Evolutionary conservation across 768 basidiomycete species (phyloP).

Genomic region (Strobilomyces dryophilus): DNA sequence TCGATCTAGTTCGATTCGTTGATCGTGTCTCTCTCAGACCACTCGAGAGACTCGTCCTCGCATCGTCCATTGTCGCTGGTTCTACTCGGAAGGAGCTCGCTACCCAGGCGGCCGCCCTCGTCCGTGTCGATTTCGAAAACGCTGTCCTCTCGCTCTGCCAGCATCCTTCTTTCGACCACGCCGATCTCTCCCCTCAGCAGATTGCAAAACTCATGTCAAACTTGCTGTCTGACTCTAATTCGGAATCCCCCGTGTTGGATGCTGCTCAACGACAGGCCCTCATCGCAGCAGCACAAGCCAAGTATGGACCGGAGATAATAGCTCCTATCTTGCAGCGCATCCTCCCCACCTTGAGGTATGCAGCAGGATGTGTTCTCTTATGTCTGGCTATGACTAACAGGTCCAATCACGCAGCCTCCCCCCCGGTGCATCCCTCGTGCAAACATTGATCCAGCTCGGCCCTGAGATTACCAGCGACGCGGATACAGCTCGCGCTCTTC

Average conservation of each 20-base stretch:
- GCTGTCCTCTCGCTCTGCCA: conserved; percentile 73
- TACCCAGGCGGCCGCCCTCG: conserved; percentile 56
- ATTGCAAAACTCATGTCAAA: conserved; percentile 78
- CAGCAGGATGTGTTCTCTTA: conserved; percentile 15
- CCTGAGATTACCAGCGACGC: conserved; percentile 74
- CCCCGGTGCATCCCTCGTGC: conserved; percentile 64
- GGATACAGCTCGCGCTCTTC: conserved; percentile 63
- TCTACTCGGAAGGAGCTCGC: conserved; percentile 57
- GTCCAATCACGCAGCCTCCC: conserved; percentile 47
- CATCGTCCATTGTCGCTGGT: conserved; percentile 66
- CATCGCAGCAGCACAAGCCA: conserved; percentile 69
- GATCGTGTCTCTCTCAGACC: conserved; percentile 79
- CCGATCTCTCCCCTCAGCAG: conserved; percentile 70
- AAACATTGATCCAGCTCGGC: conserved; percentile 72
- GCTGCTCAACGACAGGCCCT: conserved; percentile 70
- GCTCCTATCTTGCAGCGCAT: conserved; percentile 71
- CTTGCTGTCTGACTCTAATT: conserved; percentile 65
- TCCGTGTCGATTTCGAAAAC: conserved; percentile 77
- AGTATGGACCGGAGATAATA: conserved; percentile 75
- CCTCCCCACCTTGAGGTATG: conserved; percentile 69
- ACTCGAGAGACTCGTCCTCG: conserved; percentile 74
- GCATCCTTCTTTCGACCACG: conserved; percentile 77
- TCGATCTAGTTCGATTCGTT: conserved; percentile 78
- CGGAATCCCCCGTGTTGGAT: conserved; percentile 70
- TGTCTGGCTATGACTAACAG: conserved; percentile 11